Percentiles rank a stretch among this genome's conserved stretches.
phyloP scores from a whole-genome alignment of 2,329 filamentous ascomycete species.

The Alternaria metachromatica region DNA sequence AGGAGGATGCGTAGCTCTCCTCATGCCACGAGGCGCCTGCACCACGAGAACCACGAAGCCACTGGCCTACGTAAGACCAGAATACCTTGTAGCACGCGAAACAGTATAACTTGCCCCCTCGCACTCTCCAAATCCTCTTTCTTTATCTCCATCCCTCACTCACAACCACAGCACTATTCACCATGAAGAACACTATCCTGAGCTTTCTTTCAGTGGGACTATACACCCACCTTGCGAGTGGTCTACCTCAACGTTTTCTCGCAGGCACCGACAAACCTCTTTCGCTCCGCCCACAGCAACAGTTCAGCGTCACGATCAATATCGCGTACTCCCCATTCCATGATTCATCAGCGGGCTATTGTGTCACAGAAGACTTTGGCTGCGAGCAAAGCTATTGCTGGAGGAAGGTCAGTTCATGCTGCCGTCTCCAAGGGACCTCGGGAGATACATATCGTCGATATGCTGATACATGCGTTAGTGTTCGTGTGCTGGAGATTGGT shows the following conservation, averaged over 20 bases:
- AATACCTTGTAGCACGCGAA: background rate
- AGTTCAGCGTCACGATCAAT: background rate
- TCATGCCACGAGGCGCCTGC: background rate
- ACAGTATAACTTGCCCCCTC: background rate
- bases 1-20: background rate
- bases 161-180: background rate
- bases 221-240: background rate
- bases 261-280: background rate
- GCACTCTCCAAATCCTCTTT: background rate
- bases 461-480: background rate
- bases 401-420: background rate
- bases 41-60: background rate
- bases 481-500: background rate
- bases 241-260: background rate
- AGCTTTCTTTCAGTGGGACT: background rate
- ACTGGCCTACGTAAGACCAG: background rate
- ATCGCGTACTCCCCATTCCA: background rate
- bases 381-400: background rate
- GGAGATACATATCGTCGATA: background rate
- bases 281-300: background rate
- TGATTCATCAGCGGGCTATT: background rate
- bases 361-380: background rate
- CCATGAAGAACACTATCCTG: background rate
- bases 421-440: too few species aligned
- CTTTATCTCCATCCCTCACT: background rate